Evolutionary conservation across 2,329 filamentous ascomycete species (phyloP), one percentile per base, ranked within the genome.

Genomic region (Colletotrichum sojae): DNA sequence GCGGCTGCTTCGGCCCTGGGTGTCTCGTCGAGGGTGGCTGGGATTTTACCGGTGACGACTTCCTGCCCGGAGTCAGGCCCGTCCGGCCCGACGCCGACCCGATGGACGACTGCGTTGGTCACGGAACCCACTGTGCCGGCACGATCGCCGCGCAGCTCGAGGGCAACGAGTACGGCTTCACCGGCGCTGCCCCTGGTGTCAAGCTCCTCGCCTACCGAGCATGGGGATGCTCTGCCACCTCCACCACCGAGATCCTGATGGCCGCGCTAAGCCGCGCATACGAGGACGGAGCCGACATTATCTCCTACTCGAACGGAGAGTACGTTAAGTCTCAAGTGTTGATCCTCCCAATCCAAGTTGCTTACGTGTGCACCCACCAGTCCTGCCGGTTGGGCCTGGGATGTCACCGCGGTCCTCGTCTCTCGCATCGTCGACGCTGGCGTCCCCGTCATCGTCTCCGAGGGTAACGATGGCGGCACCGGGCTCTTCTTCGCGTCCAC

Each of bases 1-100:
- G 86, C 16, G 85, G 84, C 3, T 84, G 85, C 61, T 88, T 87
- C 70, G 86, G 86, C 1, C 73, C 79, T 4, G 84, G 84, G 0
- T 86, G 80, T 71, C 78, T 85, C 22, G 80, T 88, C 15, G 77
- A 79, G 12, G 80, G 79, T 63, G 85, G 86, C 1, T 83, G 81
- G 67, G 84, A 86, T 64, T 78, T 86, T 60, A 78, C 83, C 6
- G 84, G 83, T 2, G 82, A 85, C 64, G 76, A 79, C 51, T 78
- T 76, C 18, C 25, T 68, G 16, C 52, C 53, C 6, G 40, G 36
- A 1, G 65, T 64, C 9, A 52, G 52, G 20, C 65, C 53, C 4
- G n/a, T 48, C 10, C 52, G 53, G 36, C 60, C 59, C 2, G 60
- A 68, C n/a, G 39, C 36, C 4, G 65, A 68, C 46, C 65, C 65